These are phyloP conservation scores for Nemania bipapillata DNA, from an alignment of 2,329 filamentous ascomycete species.

Conservation along the genomic window DNA sequence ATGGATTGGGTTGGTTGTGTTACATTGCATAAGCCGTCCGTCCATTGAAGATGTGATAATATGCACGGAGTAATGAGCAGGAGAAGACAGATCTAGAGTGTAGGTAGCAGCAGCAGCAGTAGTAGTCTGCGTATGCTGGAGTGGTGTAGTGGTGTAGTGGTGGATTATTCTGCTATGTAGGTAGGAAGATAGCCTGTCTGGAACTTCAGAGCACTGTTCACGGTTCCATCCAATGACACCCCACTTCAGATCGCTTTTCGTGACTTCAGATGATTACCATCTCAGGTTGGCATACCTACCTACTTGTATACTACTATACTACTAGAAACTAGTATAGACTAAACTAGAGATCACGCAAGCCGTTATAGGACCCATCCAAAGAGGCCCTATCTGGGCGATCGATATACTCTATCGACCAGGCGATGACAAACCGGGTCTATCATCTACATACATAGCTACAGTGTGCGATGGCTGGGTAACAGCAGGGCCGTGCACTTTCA, in stretches of 20 bases:
- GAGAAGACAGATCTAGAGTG: slow-evolving; percentile 22
- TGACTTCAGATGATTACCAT: slow-evolving; percentile 15
- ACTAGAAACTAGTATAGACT: neutral
- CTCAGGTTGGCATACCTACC: neutral
- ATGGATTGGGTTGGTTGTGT: slow-evolving; percentile 33
- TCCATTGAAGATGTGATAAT: slow-evolving; percentile 34
- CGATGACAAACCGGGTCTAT: slow-evolving; percentile 15
- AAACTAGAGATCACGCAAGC: slow-evolving; percentile 12
- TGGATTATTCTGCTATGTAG: too few relatives aligned
- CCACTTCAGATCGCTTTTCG: slow-evolving; percentile 17
- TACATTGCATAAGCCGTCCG: slow-evolving; percentile 35
- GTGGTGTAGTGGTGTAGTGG: too few relatives aligned
- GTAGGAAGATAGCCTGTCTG: neutral
- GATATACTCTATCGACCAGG: slow-evolving; percentile 6
- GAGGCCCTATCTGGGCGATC: neutral
- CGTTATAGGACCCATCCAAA: slow-evolving; percentile 14
- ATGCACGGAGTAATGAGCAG: slow-evolving; percentile 28
- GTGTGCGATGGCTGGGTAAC: slow-evolving; percentile 24
- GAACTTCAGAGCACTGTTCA: slow-evolving; percentile 2
- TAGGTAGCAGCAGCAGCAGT: neutral
- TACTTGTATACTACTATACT: neutral
- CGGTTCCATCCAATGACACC: slow-evolving; percentile 12
- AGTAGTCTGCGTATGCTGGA: neutral
- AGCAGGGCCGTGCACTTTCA: slow-evolving; percentile 31
- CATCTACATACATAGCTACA: neutral